phyloP scores from a whole-genome alignment of 441 rosid genomes.

The Corymbia calophylla region DNA sequence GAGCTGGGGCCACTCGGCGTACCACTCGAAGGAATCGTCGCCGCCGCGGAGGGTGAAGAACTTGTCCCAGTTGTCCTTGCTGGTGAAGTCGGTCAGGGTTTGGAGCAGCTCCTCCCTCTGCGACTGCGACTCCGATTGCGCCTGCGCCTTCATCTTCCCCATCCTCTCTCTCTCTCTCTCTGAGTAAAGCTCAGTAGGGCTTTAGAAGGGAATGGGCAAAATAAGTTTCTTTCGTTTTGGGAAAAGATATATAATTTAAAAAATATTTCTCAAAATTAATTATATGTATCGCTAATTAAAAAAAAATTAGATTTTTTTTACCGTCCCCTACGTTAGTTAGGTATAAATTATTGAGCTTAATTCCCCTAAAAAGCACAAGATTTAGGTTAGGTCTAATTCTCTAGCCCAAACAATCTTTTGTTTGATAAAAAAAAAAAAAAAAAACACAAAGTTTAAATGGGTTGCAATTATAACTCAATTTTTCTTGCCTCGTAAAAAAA shows the following conservation, averaged over 20 bases:
- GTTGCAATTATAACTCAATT: too few species aligned
- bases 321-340: too few species aligned
- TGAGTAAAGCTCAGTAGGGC: background rate
- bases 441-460: accelerated
- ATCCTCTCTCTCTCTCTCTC: slow-evolving; percentile 4
- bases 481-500: too few species aligned
- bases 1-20: slow-evolving; percentile 93
- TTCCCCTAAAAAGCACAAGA: background rate
- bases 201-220: background rate
- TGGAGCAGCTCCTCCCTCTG: slow-evolving; percentile 34
- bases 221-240: too few species aligned
- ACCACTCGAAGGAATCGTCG: slow-evolving; percentile 93
- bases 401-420: background rate
- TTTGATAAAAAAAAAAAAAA: too few species aligned
- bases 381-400: accelerated
- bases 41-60: slow-evolving; percentile 85
- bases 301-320: too few species aligned
- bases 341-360: too few species aligned
- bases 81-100: slow-evolving; percentile 83
- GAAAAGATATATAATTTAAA: too few species aligned
- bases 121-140: slow-evolving; percentile 1
- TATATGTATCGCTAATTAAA: background rate
- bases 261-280: too few species aligned
- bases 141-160: slow-evolving; percentile 53
- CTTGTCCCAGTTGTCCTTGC: slow-evolving; percentile 94